Base-by-base conservation (phyloP, 192 early-diverging fungal species). In the Lunasporangiospora selenospora region DNA sequence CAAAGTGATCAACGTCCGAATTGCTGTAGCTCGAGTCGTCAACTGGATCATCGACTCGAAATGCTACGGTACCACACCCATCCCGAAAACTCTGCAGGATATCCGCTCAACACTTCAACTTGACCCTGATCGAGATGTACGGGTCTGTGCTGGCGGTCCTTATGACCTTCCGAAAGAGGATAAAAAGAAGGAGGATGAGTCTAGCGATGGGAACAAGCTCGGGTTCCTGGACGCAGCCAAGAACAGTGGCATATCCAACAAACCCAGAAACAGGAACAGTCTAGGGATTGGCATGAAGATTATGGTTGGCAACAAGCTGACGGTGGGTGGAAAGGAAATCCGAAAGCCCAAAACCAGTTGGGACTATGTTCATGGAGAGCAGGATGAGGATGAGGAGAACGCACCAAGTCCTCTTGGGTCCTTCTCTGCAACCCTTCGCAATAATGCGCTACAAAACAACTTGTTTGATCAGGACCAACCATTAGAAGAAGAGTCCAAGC, bases 1-100 rank as follows among this genome's bases (percentile, higher is more conserved):
- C 62, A 57, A 75, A 16, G 86, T 93, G 16, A 83, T 83, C 4
- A 91, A 93, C 53, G 88, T 93, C 27, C 83, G 89, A 12, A 93
- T 93, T 66, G 86, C 81, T 11, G 63, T 89, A 26, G 88, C 88
- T 0, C 66, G 90, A n/a, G 66, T 85, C 4, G 61, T 86, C n/a
- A 54, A 48, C 32, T 55, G 52, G 36, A 52, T 83, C n/a, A 44
- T 69, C 32, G 50, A 66, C 15, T 71, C 64, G 49, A 66, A 44
- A 9, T 60, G 64, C 15, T 67, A 73, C 38, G 59, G 77, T 3
- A 62, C 67, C 46, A 48, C 48, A 29, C 37, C 46, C 0, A 26
- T 59, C 10, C 43, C 66, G 8, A 48, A 65, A 5, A 32, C 31
- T 6, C 21, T 62, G 5, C 45, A 40, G n/a, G 67, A 67, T 15